Percentiles rank a stretch among this genome's conserved stretches.
Conservation (phyloP, 768 basidiomycete genomes). For the Psilocybe azurescens region DNA sequence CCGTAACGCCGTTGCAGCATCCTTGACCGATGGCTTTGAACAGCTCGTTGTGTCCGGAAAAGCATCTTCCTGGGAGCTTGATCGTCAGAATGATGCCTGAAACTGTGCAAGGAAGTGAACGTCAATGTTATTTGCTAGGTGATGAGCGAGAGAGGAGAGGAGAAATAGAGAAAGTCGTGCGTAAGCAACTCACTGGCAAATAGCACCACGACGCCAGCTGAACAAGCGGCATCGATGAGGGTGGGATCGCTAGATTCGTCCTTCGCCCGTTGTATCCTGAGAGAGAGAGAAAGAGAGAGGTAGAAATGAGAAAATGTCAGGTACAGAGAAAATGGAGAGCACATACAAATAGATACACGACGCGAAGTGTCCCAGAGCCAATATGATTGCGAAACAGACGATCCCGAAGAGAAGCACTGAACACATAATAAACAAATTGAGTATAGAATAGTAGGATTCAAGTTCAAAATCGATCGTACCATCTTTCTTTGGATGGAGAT, state of each 20-base stretch:
- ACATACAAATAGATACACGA: conserved; percentile 34
- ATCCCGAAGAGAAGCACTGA: conserved; percentile 34
- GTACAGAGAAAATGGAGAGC: background rate
- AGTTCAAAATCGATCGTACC: conserved; percentile 14
- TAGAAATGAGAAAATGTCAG: background rate
- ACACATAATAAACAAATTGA: background rate
- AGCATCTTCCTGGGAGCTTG: conserved; percentile 32
- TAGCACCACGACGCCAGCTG: conserved; percentile 30
- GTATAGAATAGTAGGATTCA: no score
- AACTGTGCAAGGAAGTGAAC: conserved; percentile 19
- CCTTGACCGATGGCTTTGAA: conserved; percentile 28
- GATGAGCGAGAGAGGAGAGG: no score
- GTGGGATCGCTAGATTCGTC: conserved; percentile 31
- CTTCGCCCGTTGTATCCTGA: conserved; percentile 32
- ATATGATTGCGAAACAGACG: conserved; percentile 28
- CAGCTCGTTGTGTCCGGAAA: conserved; percentile 26
- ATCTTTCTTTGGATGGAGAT: conserved; percentile 35
- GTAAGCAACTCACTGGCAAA: conserved; percentile 27
- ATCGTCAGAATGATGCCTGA: conserved; percentile 30
- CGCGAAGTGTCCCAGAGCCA: conserved; percentile 34
- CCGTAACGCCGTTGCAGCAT: conserved; percentile 30
- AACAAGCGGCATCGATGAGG: conserved; percentile 27
- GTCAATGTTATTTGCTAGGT: background rate
- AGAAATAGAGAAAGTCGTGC: no score
- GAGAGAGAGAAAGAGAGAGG: no score